Percentiles rank a stretch among this genome's conserved stretches.
These are phyloP conservation scores for Pholiota conissans DNA, from an alignment of 768 basidiomycete species.

Conservation along the genomic window DNA sequence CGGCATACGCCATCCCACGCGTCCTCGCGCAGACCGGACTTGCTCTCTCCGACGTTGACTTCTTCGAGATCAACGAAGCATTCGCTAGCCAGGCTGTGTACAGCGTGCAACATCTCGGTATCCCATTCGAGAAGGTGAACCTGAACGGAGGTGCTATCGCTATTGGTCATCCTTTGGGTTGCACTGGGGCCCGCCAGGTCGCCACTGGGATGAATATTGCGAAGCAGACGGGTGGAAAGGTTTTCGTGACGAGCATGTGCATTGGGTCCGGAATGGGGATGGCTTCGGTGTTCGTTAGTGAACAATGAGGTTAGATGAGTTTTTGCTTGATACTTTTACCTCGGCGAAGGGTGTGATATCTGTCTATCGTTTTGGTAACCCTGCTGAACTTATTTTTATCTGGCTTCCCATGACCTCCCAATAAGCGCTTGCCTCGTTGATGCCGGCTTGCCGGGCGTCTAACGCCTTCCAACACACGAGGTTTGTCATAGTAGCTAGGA, in stretches of 20 bases:
- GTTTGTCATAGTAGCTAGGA: too few species aligned
- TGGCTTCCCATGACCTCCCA: too few species aligned
- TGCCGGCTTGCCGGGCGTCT: too few species aligned
- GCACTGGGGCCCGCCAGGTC: constrained; percentile 85
- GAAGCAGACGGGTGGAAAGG: constrained; percentile 69
- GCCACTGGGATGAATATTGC: constrained; percentile 83
- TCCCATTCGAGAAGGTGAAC: constrained; percentile 82
- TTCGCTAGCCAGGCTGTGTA: constrained; percentile 85
- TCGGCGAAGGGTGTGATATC: too few species aligned
- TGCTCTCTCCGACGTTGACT: constrained; percentile 72
- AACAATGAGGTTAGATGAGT: too few species aligned
- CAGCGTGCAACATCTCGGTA: constrained; percentile 64
- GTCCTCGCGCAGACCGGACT: constrained; percentile 69
- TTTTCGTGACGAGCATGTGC: constrained; percentile 92
- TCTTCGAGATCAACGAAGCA: constrained; percentile 92
- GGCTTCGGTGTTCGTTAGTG: constrained; percentile 84
- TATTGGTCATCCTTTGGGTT: constrained; percentile 85
- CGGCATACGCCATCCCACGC: constrained; percentile 84
- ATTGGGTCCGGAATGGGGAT: constrained; percentile 90
- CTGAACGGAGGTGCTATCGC: constrained; percentile 87
- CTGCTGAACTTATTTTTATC: too few species aligned
- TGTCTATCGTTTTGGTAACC: too few species aligned
- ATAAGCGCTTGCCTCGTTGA: too few species aligned
- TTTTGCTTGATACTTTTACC: too few species aligned
- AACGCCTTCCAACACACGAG: too few species aligned